These are phyloP conservation scores for Dipteronia dyeriana DNA, from an alignment of 345 rosid genomes.

Conservation along the genomic window DNA sequence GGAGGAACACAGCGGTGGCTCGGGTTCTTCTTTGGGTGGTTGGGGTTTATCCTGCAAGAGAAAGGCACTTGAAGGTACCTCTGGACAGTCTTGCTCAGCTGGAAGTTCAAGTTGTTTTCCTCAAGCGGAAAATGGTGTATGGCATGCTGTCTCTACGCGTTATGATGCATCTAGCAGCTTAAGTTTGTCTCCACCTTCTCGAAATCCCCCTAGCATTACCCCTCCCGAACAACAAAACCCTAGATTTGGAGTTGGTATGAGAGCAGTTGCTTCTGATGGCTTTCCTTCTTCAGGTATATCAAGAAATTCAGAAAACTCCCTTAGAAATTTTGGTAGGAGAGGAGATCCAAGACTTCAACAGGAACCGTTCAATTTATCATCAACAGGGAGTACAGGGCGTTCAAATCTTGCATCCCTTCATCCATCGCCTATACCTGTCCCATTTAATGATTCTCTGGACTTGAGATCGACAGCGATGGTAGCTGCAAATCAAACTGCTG, in stretches of 20 bases:
- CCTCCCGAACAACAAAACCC: constrained; percentile 46
- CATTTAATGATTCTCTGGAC: constrained; percentile 44
- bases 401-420: constrained; percentile 42
- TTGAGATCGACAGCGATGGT: constrained; percentile 43
- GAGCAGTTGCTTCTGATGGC: constrained; percentile 43
- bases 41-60: constrained; percentile 92
- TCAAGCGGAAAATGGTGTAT: constrained; percentile 49
- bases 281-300: constrained; percentile 44
- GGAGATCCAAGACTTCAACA: constrained; percentile 49
- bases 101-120: constrained; percentile 55
- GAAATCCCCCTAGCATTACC: constrained; percentile 39
- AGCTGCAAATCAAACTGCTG: constrained; percentile 37
- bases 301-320: constrained; percentile 36
- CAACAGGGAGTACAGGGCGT: constrained; percentile 41
- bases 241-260: constrained; percentile 52
- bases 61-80: constrained; percentile 81
- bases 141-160: constrained; percentile 36
- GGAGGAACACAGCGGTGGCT: constrained; percentile 58
- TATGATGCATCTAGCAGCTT: constrained; percentile 60
- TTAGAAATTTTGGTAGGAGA: constrained; percentile 51
- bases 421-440: constrained; percentile 42
- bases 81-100: constrained; percentile 55
- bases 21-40: constrained; percentile 56
- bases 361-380: constrained; percentile 52
- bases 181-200: constrained; percentile 56